These are phyloP conservation scores for Emmonsia crescens DNA, from an alignment of 2,329 filamentous ascomycete species.

Conservation along the genomic window DNA sequence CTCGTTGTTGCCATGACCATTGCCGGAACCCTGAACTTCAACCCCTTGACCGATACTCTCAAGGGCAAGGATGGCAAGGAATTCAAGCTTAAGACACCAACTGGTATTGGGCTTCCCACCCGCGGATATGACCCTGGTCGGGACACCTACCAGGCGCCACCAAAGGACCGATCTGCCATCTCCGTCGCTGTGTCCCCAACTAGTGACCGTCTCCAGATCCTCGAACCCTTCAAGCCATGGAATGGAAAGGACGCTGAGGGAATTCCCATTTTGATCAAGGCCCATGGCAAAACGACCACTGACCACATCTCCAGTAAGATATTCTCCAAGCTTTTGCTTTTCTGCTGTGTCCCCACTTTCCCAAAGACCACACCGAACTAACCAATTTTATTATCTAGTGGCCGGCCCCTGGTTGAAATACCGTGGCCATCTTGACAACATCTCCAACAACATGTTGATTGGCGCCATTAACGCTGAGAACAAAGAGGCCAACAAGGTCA, in stretches of 20 bases:
- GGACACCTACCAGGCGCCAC: slow-evolving; percentile 94
- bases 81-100: slow-evolving; percentile 73
- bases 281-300: slow-evolving; percentile 89
- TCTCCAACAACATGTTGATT: slow-evolving; percentile 99
- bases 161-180: slow-evolving; percentile 62
- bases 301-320: slow-evolving; percentile 73
- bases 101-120: slow-evolving; percentile 67
- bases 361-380: slow-evolving; percentile 6
- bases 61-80: slow-evolving; percentile 96
- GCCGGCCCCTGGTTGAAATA: slow-evolving; percentile 97
- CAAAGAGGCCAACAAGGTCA: slow-evolving; percentile 93
- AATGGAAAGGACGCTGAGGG: slow-evolving; percentile 79
- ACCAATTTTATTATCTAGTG: slow-evolving; percentile 36
- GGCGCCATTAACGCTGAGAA: slow-evolving; percentile 94
- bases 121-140: slow-evolving; percentile 81
- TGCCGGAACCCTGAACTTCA: slow-evolving; percentile 80
- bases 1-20: slow-evolving; percentile 78
- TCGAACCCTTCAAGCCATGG: slow-evolving; percentile 78
- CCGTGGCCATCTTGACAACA: slow-evolving; percentile 97
- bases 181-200: slow-evolving; percentile 72
- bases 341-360: neutral
- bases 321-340: neutral
- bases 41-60: slow-evolving; percentile 82
- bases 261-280: slow-evolving; percentile 92
- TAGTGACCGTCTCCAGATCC: slow-evolving; percentile 88